These are phyloP conservation scores for Chloranthus sessilifolius DNA, from an alignment of 164 flowering plant genomes.

Conservation along the genomic window DNA sequence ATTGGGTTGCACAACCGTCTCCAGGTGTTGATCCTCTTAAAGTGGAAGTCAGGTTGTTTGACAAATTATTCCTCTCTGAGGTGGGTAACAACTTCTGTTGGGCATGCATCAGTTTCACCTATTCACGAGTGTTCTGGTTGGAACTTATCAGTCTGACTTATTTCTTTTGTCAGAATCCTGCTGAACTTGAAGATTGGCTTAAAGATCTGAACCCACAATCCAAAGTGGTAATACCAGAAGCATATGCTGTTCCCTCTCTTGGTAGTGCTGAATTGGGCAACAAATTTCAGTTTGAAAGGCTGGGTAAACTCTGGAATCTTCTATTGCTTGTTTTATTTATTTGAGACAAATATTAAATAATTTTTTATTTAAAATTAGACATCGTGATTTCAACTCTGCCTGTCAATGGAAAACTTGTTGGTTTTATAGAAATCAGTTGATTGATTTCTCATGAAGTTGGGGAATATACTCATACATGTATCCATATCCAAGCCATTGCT, in stretches of 20 bases:
- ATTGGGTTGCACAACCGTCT: constrained; percentile 92
- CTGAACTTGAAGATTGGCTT: constrained; percentile 86
- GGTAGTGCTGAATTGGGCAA: constrained; percentile 55
- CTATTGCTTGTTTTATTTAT: background rate
- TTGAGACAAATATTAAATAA: too few species aligned
- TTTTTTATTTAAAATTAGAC: too few species aligned
- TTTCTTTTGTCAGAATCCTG: constrained; percentile 63
- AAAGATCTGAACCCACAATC: constrained; percentile 74
- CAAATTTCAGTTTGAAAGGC: constrained; percentile 89
- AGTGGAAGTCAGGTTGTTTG: constrained; percentile 90
- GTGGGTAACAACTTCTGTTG: constrained; percentile 22
- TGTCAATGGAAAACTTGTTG: too few species aligned
- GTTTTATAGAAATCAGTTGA: too few species aligned
- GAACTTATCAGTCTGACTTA: background rate
- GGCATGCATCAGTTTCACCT: background rate
- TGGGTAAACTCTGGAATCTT: constrained; percentile 45
- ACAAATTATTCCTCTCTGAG: constrained; percentile 81
- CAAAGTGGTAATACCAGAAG: constrained; percentile 60
- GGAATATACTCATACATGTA: too few species aligned
- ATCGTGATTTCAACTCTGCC: too few species aligned
- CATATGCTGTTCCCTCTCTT: constrained; percentile 67
- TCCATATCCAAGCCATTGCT: too few species aligned
- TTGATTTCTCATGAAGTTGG: too few species aligned
- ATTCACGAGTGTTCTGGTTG: background rate
- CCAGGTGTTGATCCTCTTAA: constrained; percentile 73